These are phyloP conservation scores for Eimeria tenella DNA, from an alignment of 169 alveolate species.

Conservation along the genomic window DNA sequence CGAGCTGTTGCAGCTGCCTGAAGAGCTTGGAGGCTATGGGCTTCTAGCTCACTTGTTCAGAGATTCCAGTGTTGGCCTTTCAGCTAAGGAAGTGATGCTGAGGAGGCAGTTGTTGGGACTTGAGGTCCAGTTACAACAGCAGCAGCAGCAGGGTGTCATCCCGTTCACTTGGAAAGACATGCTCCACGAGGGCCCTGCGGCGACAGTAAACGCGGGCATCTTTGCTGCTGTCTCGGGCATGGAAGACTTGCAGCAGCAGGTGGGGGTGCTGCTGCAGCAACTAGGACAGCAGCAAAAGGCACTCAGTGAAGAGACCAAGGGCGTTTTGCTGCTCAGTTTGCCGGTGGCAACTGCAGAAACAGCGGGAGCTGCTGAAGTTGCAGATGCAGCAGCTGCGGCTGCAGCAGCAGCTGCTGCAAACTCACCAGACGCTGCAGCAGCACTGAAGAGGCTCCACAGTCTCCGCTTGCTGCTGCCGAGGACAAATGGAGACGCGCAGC, in stretches of 20 bases:
- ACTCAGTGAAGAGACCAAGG: not conserved
- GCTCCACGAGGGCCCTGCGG: conserved; percentile 5
- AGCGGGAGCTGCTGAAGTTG: conserved; percentile 2
- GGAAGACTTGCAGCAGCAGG: conserved; percentile 26
- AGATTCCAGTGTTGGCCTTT: conserved; percentile 7
- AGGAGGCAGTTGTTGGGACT: conserved; percentile 55
- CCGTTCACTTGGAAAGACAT: conserved; percentile 6
- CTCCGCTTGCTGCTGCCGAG: conserved; percentile 55
- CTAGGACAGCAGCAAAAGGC: conserved; percentile 29
- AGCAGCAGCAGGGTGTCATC: conserved; percentile 20
- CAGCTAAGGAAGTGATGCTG: conserved; percentile 36
- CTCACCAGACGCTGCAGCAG: conserved; percentile 41
- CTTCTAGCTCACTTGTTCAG: conserved; percentile 14
- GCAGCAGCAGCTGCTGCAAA: conserved; percentile 39
- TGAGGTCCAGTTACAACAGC: conserved; percentile 34
- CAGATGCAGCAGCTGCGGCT: conserved; percentile 37
- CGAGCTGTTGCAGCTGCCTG: conserved; percentile 48
- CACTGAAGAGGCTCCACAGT: conserved; percentile 24
- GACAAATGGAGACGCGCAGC: conserved; percentile 55
- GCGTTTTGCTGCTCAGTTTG: conserved; percentile 41
- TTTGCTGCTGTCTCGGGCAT: conserved; percentile 22
- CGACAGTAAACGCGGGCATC: conserved; percentile 6
- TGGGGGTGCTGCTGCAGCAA: conserved; percentile 50
- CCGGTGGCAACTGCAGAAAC: not conserved
- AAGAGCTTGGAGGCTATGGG: conserved; percentile 50